A percentile compares a stretch with the other conserved stretches of the same genome.
Conservation (phyloP, 345 rosid species). For the Laguncularia racemosa region DNA sequence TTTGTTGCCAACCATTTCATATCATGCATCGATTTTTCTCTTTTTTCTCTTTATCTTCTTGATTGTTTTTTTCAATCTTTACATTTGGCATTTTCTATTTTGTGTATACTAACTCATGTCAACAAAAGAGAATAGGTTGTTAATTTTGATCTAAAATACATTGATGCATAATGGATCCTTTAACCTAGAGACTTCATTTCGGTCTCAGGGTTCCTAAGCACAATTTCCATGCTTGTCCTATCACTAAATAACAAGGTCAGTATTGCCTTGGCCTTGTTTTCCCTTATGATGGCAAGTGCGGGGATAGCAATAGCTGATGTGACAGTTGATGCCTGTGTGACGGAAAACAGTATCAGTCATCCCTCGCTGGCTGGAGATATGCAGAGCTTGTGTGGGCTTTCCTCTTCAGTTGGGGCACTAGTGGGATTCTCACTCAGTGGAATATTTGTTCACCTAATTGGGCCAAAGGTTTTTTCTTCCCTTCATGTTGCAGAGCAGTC, state of each 20-base stretch:
- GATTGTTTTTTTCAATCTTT: no score
- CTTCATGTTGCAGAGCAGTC: neutral
- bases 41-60: no score
- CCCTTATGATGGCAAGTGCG: constrained; percentile 47
- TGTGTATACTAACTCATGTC: neutral
- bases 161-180: neutral
- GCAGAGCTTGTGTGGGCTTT: constrained; percentile 71
- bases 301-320: constrained; percentile 67
- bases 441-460: constrained; percentile 45
- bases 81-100: neutral
- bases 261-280: constrained; percentile 42
- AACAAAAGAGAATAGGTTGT: neutral
- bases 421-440: constrained; percentile 64
- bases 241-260: constrained; percentile 37
- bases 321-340: constrained; percentile 67
- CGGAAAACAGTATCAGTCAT: constrained; percentile 49
- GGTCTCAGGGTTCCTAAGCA: constrained; percentile 39
- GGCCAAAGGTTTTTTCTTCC: constrained; percentile 39
- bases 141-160: neutral
- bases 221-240: constrained; percentile 45
- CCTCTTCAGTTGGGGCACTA: constrained; percentile 56
- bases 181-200: neutral
- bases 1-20: no score
- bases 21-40: no score
- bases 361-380: constrained; percentile 67